Evolutionary conservation across 352 stramenopile species (phyloP), one percentile per base, ranked within the genome.

Genomic region (Globisporangium cederbergense): DNA sequence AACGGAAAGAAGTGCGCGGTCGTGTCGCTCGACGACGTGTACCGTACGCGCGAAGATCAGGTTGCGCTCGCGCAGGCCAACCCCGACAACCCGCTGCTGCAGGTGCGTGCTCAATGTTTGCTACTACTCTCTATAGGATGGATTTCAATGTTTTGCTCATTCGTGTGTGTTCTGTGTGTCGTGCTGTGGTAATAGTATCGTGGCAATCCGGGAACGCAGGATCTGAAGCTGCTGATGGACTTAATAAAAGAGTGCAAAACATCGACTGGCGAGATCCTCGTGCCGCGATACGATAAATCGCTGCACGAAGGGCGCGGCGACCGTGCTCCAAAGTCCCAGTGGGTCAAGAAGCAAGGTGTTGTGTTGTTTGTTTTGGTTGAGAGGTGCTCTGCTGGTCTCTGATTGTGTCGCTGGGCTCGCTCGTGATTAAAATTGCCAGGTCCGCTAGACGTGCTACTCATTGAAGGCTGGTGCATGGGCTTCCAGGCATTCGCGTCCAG

Each of bases 391-490:
- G 43, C 5, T 20, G 16, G 42, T 58, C 18, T 16, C 46, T 56
- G 13, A 32, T n/a, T 30, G 9, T 47, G 11, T 20, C 2, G 38
- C n/a, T 43, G 16, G 30, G 4, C 13, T 32, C 25, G 10, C 7
- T 10, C 54, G 16, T 46, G 10, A 42, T 67, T 14, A 22, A 25
- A n/a, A 25, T 40, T n/a, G 28, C 18, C 51, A 93, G 88, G 79
- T 13, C 83, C 84, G 14, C 64, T 94, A 47, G 88, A 96, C 43
- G 81, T 96, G 32, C 59, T 96, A 42, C 56, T 96, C 20, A 77
- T 96, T 36, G 88, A 96, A 67, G 88, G 88, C 25, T 96, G 88
- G 88, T 95, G 82, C 65, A 81, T 94, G 66, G 86, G 86, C 18
- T 95, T 96, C 62, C 74, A 88, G 66, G 75, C 88, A 1, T 64